Conservation (phyloP, 2,329 filamentous ascomycete genomes). For the Colletotrichum orbiculare region DNA sequence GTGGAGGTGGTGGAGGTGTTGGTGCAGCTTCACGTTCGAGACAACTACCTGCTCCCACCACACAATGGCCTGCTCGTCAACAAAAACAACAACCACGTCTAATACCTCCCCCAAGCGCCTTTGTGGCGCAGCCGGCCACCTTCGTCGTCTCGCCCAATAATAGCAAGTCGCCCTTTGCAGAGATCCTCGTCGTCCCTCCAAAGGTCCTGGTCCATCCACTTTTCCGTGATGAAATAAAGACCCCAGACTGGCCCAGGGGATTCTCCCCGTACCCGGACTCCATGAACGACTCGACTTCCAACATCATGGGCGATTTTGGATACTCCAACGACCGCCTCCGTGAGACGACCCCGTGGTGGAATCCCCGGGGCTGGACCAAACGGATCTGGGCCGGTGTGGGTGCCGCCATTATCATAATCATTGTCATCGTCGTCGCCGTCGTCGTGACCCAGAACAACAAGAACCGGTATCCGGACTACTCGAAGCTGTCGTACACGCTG, state of each 20-base stretch:
- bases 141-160: conserved; percentile 19
- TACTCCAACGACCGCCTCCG: conserved; percentile 15
- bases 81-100: not conserved
- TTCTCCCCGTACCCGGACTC: conserved; percentile 27
- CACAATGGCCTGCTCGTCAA: too few species aligned
- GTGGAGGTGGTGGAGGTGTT: too few species aligned
- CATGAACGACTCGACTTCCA: conserved; percentile 22
- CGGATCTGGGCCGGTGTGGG: conserved; percentile 59
- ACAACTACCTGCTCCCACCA: too few species aligned
- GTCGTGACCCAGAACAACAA: conserved; percentile 52
- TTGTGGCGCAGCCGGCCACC: conserved; percentile 32
- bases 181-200: conserved; percentile 33
- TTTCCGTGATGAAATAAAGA: conserved; percentile 35
- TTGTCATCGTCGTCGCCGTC: conserved; percentile 60
- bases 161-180: conserved; percentile 21
- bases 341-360: conserved; percentile 45
- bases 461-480: conserved; percentile 61
- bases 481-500: conserved; percentile 57
- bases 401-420: conserved; percentile 54
- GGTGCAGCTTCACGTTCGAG: too few species aligned
- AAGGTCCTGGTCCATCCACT: conserved; percentile 34
- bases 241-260: conserved; percentile 30
- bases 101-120: conserved; percentile 17
- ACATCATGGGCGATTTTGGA: conserved; percentile 30
- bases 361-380: conserved; percentile 65